phyloP scores from a whole-genome alignment of 2,329 filamentous ascomycete species.

The Myriangium duriaei region DNA sequence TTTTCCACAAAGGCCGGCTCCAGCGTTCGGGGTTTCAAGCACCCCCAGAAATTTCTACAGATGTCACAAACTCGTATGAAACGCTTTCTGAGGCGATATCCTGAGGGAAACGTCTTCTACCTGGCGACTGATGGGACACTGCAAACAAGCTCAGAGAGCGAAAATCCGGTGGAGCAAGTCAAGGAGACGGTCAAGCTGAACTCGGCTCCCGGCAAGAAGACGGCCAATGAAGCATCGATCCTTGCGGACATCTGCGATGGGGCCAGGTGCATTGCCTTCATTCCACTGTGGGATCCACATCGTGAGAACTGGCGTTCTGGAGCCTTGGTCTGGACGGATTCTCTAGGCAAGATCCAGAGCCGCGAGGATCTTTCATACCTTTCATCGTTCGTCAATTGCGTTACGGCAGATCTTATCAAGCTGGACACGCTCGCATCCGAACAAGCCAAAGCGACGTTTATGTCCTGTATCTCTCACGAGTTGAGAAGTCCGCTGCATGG shows the following conservation, averaged over 20 bases:
- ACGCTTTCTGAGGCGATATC: conserved; percentile 15
- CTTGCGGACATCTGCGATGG: conserved; percentile 24
- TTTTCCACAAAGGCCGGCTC: conserved; percentile 11
- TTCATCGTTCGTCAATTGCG: conserved; percentile 26
- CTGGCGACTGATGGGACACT: conserved; percentile 14
- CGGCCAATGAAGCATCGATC: conserved; percentile 1
- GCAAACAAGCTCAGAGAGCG: conserved; percentile 15
- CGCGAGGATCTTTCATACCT: conserved; percentile 26
- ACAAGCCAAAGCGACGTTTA: conserved; percentile 38
- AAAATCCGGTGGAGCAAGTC: neutral
- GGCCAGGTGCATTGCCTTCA: conserved; percentile 36
- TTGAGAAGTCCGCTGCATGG: conserved; percentile 37
- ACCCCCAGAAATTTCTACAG: conserved; percentile 7
- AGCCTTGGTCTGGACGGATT: conserved; percentile 29
- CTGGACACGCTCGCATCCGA: conserved; percentile 28
- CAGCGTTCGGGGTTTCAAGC: conserved; percentile 11
- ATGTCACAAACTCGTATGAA: conserved; percentile 11
- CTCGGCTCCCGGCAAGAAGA: neutral
- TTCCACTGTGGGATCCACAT: conserved; percentile 38
- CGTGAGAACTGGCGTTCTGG: conserved; percentile 14
- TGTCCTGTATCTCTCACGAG: conserved; percentile 40
- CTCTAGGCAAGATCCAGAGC: conserved; percentile 23
- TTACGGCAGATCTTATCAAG: conserved; percentile 26
- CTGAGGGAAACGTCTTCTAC: conserved; percentile 18
- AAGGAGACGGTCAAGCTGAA: neutral